Percentiles rank a stretch among this genome's conserved stretches.
Conservation (phyloP, 1,284 basidiomycete genomes). For the Microbotryum silenes-acaulis region DNA sequence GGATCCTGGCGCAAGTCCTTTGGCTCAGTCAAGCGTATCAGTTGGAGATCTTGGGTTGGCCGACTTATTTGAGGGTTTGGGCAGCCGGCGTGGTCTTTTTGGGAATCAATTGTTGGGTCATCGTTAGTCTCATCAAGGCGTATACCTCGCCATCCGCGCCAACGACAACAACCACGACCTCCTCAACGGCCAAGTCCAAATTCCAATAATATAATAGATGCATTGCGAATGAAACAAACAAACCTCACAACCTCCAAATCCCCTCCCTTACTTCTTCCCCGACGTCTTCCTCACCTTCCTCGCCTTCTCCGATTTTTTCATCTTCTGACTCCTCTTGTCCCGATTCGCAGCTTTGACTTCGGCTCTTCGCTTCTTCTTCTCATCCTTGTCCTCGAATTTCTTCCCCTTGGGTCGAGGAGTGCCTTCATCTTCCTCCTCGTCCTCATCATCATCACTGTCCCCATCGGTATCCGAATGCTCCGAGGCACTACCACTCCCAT, state of each 20-base stretch:
- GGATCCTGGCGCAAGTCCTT: too few relatives aligned
- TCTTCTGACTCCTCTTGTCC: conserved; percentile 82
- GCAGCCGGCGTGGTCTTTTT: conserved; percentile 65
- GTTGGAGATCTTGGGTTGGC: conserved; percentile 73
- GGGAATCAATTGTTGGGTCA: conserved; percentile 48
- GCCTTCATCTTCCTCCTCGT: conserved; percentile 45
- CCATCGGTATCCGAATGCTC: conserved; percentile 5
- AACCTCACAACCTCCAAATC: too few relatives aligned
- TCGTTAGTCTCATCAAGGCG: conserved; percentile 4
- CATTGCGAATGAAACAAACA: too few relatives aligned
- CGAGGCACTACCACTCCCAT: neutral
- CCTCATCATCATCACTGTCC: conserved; percentile 32
- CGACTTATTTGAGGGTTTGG: conserved; percentile 71
- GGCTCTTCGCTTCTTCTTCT: conserved; percentile 88
- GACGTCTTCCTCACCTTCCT: conserved; percentile 56
- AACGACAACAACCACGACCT: too few relatives aligned
- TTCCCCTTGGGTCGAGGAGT: conserved; percentile 62
- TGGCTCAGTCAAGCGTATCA: conserved; percentile 81
- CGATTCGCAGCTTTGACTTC: conserved; percentile 74
- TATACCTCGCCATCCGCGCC: neutral
- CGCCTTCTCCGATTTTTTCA: conserved; percentile 90
- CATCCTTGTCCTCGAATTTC: conserved; percentile 81
- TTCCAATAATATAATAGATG: too few relatives aligned
- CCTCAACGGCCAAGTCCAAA: too few relatives aligned
- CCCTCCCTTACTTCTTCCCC: conserved; percentile 29